Evolutionary conservation across 202 grass and related monocot genomes (phyloP).

Genomic region (Panicum hallii): DNA sequence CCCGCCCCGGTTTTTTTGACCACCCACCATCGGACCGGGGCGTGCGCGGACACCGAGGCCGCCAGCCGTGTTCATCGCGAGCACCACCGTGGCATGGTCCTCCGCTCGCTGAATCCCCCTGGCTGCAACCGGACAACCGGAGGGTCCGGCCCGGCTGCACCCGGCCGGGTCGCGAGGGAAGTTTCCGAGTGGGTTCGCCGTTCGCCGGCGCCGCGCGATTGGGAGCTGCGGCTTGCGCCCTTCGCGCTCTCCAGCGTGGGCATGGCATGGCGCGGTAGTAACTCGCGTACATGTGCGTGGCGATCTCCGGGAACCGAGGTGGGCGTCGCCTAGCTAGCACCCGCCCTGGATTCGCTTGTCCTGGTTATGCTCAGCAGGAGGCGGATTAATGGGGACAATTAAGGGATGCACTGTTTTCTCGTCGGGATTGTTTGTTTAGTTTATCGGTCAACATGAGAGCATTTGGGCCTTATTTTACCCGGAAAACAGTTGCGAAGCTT

Average conservation of each 20-base stretch:
- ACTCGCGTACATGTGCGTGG: conserved; percentile 40
- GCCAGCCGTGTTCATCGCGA: conserved; percentile 23
- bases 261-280: not conserved
- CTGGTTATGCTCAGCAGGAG: not conserved
- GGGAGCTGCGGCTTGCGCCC: conserved; percentile 7
- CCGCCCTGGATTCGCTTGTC: conserved; percentile 36
- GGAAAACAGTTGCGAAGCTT: not conserved
- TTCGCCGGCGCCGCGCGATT: not conserved
- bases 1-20: not conserved
- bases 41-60: conserved; percentile 36
- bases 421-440: conserved; percentile 17
- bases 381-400: not conserved
- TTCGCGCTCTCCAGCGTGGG: conserved; percentile 4
- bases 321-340: conserved; percentile 40
- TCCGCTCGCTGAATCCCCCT: conserved; percentile 2
- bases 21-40: conserved; percentile 19
- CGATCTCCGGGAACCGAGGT: conserved; percentile 1
- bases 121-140: conserved; percentile 39
- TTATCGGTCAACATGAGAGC: not conserved
- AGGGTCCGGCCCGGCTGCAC: not conserved
- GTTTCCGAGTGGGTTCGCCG: conserved; percentile 32
- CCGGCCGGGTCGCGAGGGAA: not conserved
- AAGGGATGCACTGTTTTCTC: not conserved
- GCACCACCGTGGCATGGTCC: conserved; percentile 26
- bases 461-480: conserved; percentile 33